Base-by-base conservation (phyloP, 345 rosid genomes). In the Nasturtium officinale region DNA sequence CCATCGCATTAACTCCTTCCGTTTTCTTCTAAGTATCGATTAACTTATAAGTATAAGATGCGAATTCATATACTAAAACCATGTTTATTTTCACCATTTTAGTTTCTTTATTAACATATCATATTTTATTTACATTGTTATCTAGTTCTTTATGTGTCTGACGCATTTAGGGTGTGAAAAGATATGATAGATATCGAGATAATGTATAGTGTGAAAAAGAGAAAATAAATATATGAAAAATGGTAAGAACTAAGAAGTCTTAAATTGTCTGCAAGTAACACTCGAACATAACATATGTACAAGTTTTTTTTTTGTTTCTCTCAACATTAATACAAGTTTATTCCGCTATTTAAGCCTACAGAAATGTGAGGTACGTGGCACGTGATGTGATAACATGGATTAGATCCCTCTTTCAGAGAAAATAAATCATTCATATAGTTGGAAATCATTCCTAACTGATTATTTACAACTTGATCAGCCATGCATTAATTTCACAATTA, bases 311-410 rank as follows among this genome's bases (percentile, higher is more conserved):
- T n/a, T n/a, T n/a, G n/a, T n/a, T n/a, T n/a, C n/a, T n/a, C n/a
- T n/a, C 10, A 42, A 25, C 7, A 53, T n/a, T 32, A 55, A 35
- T 56, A 46, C 51, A 65, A 65, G 65, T 35, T 23, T 29, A 51
- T 11, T 50, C 78, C 78, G 78, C 9, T 21, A 51, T 59, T 67
- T 16, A 40, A 67, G 73, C 55, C 54, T 67, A 48, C 48, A 5
- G 29, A 58, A 66, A 15, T 57, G 78, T 59, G 13, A 66, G 26
- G 20, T 66, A 65, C 73, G 55, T 75, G 26, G 20, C 58, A 65
- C 73, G 55, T 75, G 68, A 75, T 18, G 69, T 51, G 48, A 60
- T 51, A 59, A 67, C 73, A 60, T 67, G 78, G 55, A 58, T 47
- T 60, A 75, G 78, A 75, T 75, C 61, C 63, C 63, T 40, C 57